Percentiles rank a stretch among this genome's conserved stretches.
Conservation (phyloP, 2,329 filamentous ascomycete species). For the Phaeosphaeriaceae sp. region DNA sequence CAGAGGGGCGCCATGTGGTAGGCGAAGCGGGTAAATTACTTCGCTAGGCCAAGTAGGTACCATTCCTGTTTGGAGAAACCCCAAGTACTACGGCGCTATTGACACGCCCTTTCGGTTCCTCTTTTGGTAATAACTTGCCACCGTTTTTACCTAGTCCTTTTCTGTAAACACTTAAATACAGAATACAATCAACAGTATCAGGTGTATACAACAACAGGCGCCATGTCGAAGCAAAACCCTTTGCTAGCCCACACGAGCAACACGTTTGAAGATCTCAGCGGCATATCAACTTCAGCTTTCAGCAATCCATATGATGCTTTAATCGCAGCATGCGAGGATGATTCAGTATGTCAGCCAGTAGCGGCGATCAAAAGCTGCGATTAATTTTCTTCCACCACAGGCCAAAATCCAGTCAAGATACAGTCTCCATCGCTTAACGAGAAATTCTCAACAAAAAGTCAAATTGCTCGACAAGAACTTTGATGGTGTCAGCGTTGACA, state of each 20-base stretch:
- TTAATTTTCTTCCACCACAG: slow-evolving; percentile 48
- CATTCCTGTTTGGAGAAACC: too few relatives aligned
- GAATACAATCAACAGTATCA: not conserved
- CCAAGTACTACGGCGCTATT: too few relatives aligned
- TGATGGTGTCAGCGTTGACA: slow-evolving; percentile 74
- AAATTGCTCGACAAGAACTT: slow-evolving; percentile 76
- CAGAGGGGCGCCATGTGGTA: not conserved
- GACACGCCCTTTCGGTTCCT: too few relatives aligned
- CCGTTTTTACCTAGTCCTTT: not conserved
- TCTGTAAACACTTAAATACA: not conserved
- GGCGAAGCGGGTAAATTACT: not conserved
- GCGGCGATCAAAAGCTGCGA: not conserved
- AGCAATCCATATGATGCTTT: slow-evolving; percentile 80
- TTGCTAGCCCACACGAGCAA: slow-evolving; percentile 24
- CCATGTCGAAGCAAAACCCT: slow-evolving; percentile 21
- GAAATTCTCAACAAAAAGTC: slow-evolving; percentile 76
- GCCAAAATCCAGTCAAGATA: slow-evolving; percentile 74
- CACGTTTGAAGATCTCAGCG: slow-evolving; percentile 50
- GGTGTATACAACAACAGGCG: slow-evolving; percentile 5
- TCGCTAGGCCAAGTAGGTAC: not conserved
- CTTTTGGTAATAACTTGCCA: too few relatives aligned
- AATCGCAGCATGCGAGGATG: slow-evolving; percentile 69
- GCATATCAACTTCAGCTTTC: slow-evolving; percentile 45
- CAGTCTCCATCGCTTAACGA: slow-evolving; percentile 71
- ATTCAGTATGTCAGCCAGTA: slow-evolving; percentile 59